Percentiles rank a stretch among this genome's conserved stretches.
Evolutionary conservation across 306 rosid genomes (phyloP).

Genomic region (Begonia loranthoides): DNA sequence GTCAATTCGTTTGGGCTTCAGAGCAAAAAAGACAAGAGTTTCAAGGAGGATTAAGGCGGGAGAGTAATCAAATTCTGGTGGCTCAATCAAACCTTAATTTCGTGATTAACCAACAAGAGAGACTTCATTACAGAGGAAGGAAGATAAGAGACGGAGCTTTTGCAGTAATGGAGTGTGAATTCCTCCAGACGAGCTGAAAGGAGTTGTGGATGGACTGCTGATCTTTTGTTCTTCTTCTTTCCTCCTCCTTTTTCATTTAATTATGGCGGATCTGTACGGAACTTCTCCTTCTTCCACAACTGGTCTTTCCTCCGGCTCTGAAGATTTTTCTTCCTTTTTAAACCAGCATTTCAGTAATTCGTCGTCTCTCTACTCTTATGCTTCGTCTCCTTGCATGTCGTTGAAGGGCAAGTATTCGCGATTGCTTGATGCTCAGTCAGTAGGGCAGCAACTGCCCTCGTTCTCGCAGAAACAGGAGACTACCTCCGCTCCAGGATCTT

Average conservation of each 20-base stretch:
- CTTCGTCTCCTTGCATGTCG: conserved; percentile 17
- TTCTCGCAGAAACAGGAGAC: conserved; percentile 9
- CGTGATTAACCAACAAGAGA: no score
- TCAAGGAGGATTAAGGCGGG: not conserved
- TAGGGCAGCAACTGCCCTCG: conserved; percentile 10
- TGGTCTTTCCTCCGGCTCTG: conserved; percentile 24
- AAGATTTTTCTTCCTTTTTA: conserved; percentile 49
- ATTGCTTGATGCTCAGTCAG: conserved; percentile 13
- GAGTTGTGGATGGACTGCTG: not conserved
- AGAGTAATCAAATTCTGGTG: not conserved
- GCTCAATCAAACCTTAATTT: not conserved
- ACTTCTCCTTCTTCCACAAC: conserved; percentile 21
- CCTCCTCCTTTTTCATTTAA: not conserved
- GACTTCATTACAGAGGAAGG: not conserved
- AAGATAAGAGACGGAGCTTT: conserved; percentile 32
- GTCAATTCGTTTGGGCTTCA: not conserved
- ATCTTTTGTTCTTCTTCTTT: conserved; percentile 2
- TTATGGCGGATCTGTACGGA: conserved; percentile 44
- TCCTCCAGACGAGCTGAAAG: no score
- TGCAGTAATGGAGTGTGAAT: conserved; percentile 59
- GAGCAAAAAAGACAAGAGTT: not conserved
- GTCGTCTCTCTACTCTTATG: conserved; percentile 10
- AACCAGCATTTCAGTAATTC: conserved; percentile 37
- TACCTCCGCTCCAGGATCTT: not conserved
- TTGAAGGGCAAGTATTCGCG: conserved; percentile 15